These are phyloP conservation scores for Athelia sp. DNA, from an alignment of 1,284 basidiomycete genomes.

Conservation along the genomic window DNA sequence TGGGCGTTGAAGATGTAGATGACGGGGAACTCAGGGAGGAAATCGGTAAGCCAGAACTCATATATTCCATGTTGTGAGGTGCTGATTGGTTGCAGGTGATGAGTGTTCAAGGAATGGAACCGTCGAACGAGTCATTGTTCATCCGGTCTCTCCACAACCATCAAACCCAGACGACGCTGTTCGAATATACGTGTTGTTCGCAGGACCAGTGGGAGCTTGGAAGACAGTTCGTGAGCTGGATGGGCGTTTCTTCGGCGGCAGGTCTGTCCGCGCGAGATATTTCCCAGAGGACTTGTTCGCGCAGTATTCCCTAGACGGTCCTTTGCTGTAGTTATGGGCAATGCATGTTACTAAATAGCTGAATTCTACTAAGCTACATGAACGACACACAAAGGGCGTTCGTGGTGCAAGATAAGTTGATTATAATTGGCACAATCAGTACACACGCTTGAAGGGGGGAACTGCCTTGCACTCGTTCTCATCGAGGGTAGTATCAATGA, in stretches of 20 bases:
- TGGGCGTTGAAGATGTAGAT: constrained; percentile 73
- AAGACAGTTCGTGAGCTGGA: constrained; percentile 89
- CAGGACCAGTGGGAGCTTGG: constrained; percentile 90
- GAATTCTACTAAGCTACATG: neutral
- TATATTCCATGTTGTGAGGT: constrained; percentile 3
- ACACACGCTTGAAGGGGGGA: constrained; percentile 85
- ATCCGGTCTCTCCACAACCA: constrained; percentile 65
- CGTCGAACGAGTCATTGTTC: constrained; percentile 84
- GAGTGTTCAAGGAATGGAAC: constrained; percentile 88
- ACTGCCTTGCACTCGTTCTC: constrained; percentile 93
- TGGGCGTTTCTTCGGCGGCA: constrained; percentile 86
- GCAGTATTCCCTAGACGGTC: constrained; percentile 42
- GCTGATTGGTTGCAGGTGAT: constrained; percentile 47
- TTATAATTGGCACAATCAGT: constrained; percentile 35
- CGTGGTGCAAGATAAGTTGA: neutral
- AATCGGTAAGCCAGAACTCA: constrained; percentile 56
- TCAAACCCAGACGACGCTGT: constrained; percentile 62
- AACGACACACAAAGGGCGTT: too few relatives aligned
- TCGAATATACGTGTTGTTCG: constrained; percentile 82
- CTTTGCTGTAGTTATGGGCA: constrained; percentile 18
- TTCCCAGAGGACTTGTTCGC: constrained; percentile 66
- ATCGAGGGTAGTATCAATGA: constrained; percentile 86
- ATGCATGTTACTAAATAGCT: constrained; percentile 1
- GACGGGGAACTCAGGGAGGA: constrained; percentile 86
- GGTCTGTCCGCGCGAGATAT: constrained; percentile 78